phyloP scores from a whole-genome alignment of 192 early-diverging fungal species.

The Coemansia nantahalensis region DNA sequence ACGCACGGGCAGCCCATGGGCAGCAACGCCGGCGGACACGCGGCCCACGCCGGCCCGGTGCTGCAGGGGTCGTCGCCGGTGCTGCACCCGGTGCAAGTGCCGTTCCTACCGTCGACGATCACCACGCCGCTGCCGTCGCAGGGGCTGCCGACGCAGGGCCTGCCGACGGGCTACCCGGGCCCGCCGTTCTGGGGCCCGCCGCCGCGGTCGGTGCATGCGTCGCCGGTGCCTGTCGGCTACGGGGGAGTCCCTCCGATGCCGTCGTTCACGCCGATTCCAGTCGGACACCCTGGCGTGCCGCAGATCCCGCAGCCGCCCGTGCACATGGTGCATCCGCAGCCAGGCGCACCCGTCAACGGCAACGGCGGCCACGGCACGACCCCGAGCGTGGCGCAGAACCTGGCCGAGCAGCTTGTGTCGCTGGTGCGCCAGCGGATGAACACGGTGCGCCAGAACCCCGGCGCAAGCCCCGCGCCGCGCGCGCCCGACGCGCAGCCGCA shows the following conservation, averaged over 20 bases:
- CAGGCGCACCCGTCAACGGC: background rate
- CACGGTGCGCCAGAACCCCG: slow-evolving; percentile 9
- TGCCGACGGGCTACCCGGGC: slow-evolving; percentile 8
- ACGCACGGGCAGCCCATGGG: background rate
- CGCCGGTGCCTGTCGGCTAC: slow-evolving; percentile 30
- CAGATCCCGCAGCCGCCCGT: slow-evolving; percentile 10
- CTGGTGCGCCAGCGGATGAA: slow-evolving; percentile 51
- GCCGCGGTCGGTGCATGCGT: slow-evolving; percentile 29
- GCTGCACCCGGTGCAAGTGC: slow-evolving; percentile 40
- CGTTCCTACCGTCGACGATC: slow-evolving; percentile 48
- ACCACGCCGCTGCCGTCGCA: slow-evolving; percentile 45
- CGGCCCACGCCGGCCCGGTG: background rate
- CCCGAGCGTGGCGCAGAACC: slow-evolving; percentile 38
- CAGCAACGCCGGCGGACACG: slow-evolving; percentile 2
- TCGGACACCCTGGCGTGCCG: slow-evolving; percentile 13
- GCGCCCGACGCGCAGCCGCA: background rate
- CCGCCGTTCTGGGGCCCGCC: slow-evolving; percentile 36
- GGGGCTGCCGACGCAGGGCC: background rate
- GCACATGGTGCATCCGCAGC: slow-evolving; percentile 3
- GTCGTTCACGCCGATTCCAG: slow-evolving; percentile 29
- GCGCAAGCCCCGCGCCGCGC: background rate
- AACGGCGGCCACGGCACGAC: background rate
- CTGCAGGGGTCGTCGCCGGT: slow-evolving; percentile 29
- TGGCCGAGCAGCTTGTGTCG: slow-evolving; percentile 52
- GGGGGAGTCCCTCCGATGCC: slow-evolving; percentile 28